These are phyloP conservation scores for Mycena epipterygia DNA, from an alignment of 768 basidiomycete species.

Conservation along the genomic window DNA sequence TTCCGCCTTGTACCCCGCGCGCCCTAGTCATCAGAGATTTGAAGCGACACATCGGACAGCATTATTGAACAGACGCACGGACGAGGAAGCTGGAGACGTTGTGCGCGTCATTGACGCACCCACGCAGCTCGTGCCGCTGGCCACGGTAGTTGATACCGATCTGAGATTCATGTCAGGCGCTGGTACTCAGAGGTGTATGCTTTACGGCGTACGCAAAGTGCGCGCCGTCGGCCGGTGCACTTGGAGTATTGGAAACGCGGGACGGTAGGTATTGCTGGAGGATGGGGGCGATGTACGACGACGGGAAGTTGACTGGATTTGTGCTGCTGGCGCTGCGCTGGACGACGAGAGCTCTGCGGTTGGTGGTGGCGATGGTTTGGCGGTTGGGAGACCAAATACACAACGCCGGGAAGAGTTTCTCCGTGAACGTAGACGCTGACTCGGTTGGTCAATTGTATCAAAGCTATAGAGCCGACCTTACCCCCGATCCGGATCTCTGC, in stretches of 20 bases:
- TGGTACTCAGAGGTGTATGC: not conserved
- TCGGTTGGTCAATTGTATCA: no score
- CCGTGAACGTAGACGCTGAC: slow-evolving; percentile 11
- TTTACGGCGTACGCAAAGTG: slow-evolving; percentile 32
- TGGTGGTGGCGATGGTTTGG: slow-evolving; percentile 21
- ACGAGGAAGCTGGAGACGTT: slow-evolving; percentile 79
- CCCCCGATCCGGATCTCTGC: slow-evolving; percentile 18
- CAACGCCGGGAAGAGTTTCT: slow-evolving; percentile 22
- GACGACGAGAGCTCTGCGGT: slow-evolving; percentile 3
- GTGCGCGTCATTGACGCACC: slow-evolving; percentile 87
- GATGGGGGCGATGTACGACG: slow-evolving; percentile 9
- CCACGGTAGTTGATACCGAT: slow-evolving; percentile 88
- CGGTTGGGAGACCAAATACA: slow-evolving; percentile 1
- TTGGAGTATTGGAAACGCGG: slow-evolving; percentile 38
- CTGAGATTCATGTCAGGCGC: slow-evolving; percentile 46
- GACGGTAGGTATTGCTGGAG: slow-evolving; percentile 5
- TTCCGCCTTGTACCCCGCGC: slow-evolving; percentile 66
- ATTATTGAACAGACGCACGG: slow-evolving; percentile 57
- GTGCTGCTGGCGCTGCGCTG: slow-evolving; percentile 10
- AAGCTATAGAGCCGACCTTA: not conserved
- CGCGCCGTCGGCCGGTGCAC: slow-evolving; percentile 41
- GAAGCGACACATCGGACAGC: not conserved
- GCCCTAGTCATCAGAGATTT: slow-evolving; percentile 37
- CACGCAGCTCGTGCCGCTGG: slow-evolving; percentile 71
- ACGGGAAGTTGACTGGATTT: not conserved